Percentiles rank a stretch among this genome's conserved stretches.
Evolutionary conservation across 768 basidiomycete species (phyloP).

Genomic region (Pholiota microspora): DNA sequence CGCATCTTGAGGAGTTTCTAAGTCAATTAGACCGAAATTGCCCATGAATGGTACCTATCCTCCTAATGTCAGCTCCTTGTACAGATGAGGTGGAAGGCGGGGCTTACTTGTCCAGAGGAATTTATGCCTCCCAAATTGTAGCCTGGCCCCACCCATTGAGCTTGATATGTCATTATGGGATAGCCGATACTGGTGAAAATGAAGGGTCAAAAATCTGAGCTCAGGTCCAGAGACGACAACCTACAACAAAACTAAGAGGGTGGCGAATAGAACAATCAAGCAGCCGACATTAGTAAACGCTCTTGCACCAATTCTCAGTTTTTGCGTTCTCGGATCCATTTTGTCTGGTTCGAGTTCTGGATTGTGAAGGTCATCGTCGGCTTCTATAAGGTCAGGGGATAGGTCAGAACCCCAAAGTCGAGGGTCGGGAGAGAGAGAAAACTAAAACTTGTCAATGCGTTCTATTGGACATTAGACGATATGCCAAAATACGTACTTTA

Average conservation of each 20-base stretch:
- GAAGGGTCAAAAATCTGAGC: neutral
- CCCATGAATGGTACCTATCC: slow-evolving; percentile 62
- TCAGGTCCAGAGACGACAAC: too few species aligned
- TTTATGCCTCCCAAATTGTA: slow-evolving; percentile 59
- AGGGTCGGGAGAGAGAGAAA: slow-evolving; percentile 64
- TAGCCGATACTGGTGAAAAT: slow-evolving; percentile 42
- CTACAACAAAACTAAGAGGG: slow-evolving; percentile 59
- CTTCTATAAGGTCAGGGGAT: slow-evolving; percentile 51
- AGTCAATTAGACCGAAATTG: slow-evolving; percentile 56
- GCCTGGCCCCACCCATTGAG: slow-evolving; percentile 21
- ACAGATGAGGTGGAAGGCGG: slow-evolving; percentile 1
- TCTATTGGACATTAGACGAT: neutral
- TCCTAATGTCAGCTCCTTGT: neutral
- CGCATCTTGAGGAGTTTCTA: slow-evolving; percentile 56
- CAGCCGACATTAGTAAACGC: slow-evolving; percentile 76
- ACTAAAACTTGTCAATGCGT: slow-evolving; percentile 35
- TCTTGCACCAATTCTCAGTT: slow-evolving; percentile 51
- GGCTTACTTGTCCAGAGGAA: slow-evolving; percentile 55
- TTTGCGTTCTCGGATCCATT: slow-evolving; percentile 27
- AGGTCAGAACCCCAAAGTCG: slow-evolving; percentile 63
- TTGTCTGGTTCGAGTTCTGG: slow-evolving; percentile 39
- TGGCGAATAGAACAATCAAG: slow-evolving; percentile 49
- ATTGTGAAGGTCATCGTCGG: slow-evolving; percentile 74
- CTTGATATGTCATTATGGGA: slow-evolving; percentile 36
- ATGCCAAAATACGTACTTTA: slow-evolving; percentile 30